Evolutionary conservation across 1,284 basidiomycete genomes (phyloP).

Genomic region (Xerocomus nothofagi): DNA sequence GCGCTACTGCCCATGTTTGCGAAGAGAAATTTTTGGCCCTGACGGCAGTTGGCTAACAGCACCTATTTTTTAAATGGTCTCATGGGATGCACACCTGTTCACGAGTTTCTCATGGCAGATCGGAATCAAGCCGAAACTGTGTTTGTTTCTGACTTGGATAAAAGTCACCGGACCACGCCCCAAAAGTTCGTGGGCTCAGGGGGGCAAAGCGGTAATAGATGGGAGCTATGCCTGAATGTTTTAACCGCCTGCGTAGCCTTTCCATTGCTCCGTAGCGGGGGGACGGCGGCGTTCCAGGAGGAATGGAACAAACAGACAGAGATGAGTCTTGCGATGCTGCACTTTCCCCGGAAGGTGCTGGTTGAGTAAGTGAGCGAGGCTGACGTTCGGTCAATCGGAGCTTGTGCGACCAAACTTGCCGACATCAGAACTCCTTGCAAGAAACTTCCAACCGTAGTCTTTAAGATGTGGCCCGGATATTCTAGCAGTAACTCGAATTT

Average conservation of each 20-base stretch:
- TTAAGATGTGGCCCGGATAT: conserved; percentile 24
- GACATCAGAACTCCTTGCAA: too few species aligned
- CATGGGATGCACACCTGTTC: not conserved
- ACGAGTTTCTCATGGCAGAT: conserved; percentile 4
- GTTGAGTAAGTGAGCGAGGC: too few species aligned
- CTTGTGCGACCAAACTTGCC: too few species aligned
- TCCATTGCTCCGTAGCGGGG: not conserved
- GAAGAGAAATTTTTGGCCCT: not conserved
- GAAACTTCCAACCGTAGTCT: not conserved
- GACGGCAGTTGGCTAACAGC: too few species aligned
- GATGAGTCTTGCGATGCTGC: too few species aligned
- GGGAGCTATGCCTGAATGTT: not conserved
- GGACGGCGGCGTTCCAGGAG: not conserved
- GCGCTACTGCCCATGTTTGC: conserved; percentile 45
- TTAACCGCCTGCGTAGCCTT: not conserved
- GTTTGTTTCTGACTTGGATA: not conserved
- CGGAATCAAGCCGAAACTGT: not conserved
- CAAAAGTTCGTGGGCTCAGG: not conserved
- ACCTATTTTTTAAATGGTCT: not conserved
- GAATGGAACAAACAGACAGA: too few species aligned
- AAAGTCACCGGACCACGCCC: not conserved
- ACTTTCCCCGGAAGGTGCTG: too few species aligned
- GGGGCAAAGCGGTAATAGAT: not conserved
- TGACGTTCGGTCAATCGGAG: too few species aligned
- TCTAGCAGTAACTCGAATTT: not conserved